Percentiles rank a stretch among this genome's conserved stretches.
Conservation (phyloP, 2,329 filamentous ascomycete genomes). For the Fusarium brevicatenulatum region DNA sequence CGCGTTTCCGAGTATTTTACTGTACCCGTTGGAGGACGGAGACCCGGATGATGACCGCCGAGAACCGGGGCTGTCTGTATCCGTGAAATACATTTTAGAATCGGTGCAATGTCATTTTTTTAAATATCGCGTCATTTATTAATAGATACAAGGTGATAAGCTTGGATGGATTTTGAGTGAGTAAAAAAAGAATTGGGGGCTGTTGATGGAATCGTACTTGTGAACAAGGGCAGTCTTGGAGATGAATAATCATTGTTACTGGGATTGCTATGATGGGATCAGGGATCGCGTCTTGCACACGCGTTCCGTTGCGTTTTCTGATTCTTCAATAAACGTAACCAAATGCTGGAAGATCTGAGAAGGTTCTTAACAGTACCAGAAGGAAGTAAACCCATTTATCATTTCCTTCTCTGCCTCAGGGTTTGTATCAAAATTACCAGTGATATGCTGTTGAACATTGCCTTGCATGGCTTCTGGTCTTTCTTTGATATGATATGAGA, state of each 20-base stretch:
- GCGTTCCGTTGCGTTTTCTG: too few species aligned
- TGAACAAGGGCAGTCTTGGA: background rate
- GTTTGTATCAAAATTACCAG: background rate
- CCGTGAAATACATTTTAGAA: background rate
- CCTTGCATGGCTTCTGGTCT: background rate
- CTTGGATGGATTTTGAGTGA: background rate
- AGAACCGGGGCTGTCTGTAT: conserved; percentile 4
- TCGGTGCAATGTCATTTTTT: background rate
- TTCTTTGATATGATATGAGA: background rate
- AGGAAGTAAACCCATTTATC: background rate
- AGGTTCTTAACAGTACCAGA: background rate
- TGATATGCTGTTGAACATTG: background rate
- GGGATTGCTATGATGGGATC: background rate
- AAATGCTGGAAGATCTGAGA: background rate
- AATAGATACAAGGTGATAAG: background rate
- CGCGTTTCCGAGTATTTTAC: conserved; percentile 1
- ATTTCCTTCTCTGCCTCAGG: background rate
- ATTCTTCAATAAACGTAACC: too few species aligned
- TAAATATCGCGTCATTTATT: background rate
- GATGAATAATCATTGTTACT: background rate
- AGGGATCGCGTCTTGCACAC: background rate
- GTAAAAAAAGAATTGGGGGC: background rate
- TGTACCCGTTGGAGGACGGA: conserved; percentile 26
- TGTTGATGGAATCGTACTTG: background rate
- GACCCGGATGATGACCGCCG: conserved; percentile 13